Evolutionary conservation across 2,329 filamentous ascomycete genomes (phyloP).

Genomic region (Stachybotrys elegans): DNA sequence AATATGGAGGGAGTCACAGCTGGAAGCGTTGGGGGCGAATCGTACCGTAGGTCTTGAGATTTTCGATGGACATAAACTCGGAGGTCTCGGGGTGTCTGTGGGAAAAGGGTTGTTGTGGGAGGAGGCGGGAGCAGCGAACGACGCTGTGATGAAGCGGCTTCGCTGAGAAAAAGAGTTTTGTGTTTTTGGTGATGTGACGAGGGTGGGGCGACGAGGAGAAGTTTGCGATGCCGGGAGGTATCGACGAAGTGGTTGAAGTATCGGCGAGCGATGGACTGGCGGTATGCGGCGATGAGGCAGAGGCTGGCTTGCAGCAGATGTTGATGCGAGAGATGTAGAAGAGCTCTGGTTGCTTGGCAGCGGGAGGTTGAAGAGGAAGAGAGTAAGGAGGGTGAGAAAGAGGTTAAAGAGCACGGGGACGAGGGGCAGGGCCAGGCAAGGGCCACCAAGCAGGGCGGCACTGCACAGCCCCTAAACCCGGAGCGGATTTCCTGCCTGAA

Average conservation of each 20-base stretch:
- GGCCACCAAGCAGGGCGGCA: no score
- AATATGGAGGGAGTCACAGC: background rate
- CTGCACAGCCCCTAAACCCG: no score
- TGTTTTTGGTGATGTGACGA: slow-evolving; percentile 9
- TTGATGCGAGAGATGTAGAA: background rate
- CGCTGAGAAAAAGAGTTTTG: slow-evolving; percentile 31
- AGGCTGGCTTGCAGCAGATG: background rate
- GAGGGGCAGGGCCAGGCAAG: no score
- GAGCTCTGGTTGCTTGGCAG: slow-evolving; percentile 3
- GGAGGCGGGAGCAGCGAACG: slow-evolving; percentile 41
- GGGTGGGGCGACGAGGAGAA: slow-evolving; percentile 5
- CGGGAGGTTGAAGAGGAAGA: slow-evolving; percentile 5
- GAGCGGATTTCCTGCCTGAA: no score
- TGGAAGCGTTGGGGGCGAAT: slow-evolving; percentile 18
- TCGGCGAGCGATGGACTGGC: slow-evolving; percentile 1
- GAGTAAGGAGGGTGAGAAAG: slow-evolving; percentile 14
- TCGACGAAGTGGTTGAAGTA: background rate
- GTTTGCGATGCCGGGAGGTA: no score
- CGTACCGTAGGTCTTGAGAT: slow-evolving; percentile 93
- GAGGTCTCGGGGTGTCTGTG: slow-evolving; percentile 55
- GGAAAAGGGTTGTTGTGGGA: slow-evolving; percentile 46
- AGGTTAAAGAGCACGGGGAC: no score
- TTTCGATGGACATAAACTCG: slow-evolving; percentile 99
- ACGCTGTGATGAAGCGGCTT: slow-evolving; percentile 38
- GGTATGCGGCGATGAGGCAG: background rate